Conservation (phyloP, 1,139 yeast genomes). For the Hyphopichia burtonii region DNA sequence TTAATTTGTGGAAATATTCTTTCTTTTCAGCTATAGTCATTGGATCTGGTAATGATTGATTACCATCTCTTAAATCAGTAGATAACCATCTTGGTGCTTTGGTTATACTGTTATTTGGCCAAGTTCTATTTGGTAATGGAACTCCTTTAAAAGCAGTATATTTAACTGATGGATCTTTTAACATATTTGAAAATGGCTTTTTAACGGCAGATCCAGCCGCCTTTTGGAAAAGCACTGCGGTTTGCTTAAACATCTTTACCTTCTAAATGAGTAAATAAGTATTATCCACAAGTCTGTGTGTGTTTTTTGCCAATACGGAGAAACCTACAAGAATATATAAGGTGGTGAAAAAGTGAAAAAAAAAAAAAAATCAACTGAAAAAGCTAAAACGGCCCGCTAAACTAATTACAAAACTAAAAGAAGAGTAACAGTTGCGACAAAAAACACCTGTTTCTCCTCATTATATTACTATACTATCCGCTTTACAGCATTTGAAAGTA, state of each 20-base stretch:
- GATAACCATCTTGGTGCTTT: constrained; percentile 51
- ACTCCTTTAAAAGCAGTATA: constrained; percentile 39
- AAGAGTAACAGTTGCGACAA: no score
- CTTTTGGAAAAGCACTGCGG: constrained; percentile 24
- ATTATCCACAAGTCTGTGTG: background rate
- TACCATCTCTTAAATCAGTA: constrained; percentile 51
- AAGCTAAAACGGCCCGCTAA: no score
- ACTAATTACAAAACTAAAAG: no score
- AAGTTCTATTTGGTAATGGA: constrained; percentile 38
- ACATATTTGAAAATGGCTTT: constrained; percentile 28
- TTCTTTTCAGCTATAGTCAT: constrained; percentile 48
- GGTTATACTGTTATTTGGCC: constrained; percentile 41
- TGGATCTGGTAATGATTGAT: constrained; percentile 51
- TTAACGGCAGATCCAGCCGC: constrained; percentile 20
- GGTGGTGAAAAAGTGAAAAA: background rate
- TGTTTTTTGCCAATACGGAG: background rate
- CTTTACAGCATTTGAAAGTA: no score
- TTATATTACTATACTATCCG: no score
- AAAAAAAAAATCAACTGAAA: no score
- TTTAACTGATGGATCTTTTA: constrained; percentile 42
- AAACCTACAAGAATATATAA: background rate
- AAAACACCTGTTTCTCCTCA: no score
- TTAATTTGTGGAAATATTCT: constrained; percentile 43
- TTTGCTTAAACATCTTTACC: constrained; percentile 23
- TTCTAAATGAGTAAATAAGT: no score